Conservation (phyloP, 1,139 yeast species). For the Sugiyamaella neomexicana region DNA sequence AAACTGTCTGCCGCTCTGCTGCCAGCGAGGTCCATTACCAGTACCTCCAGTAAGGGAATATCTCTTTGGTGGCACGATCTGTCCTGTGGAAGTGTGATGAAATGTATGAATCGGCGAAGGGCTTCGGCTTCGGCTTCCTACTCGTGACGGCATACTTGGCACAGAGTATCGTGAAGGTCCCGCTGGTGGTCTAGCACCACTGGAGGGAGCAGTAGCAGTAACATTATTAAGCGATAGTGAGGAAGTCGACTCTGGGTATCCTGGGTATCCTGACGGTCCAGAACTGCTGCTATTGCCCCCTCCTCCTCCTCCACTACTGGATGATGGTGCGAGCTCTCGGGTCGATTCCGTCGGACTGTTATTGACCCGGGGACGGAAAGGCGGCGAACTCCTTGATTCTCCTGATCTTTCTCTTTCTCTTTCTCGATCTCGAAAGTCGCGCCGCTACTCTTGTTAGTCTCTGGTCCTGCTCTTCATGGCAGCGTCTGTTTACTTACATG, state of each 20-base stretch:
- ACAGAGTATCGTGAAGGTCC: constrained; percentile 10
- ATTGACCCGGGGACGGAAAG: background rate
- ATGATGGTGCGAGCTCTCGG: background rate
- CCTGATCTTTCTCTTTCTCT: constrained; percentile 8
- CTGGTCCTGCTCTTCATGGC: background rate
- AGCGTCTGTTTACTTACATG: constrained; percentile 15
- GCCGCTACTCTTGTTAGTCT: constrained; percentile 11
- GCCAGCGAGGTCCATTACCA: constrained; percentile 11
- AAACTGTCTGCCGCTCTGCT: constrained; percentile 5
- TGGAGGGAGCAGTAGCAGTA: background rate
- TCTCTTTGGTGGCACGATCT: background rate
- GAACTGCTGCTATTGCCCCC: background rate
- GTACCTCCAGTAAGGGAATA: constrained; percentile 3
- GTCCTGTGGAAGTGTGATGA: background rate
- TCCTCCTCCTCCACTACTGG: background rate
- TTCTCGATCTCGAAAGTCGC: constrained; percentile 9
- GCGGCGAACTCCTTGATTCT: constrained; percentile 20
- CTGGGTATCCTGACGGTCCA: constrained; percentile 12
- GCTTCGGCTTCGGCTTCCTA: constrained; percentile 4
- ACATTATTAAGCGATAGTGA: constrained; percentile 2
- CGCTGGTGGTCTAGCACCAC: constrained; percentile 3
- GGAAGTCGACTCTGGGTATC: constrained; percentile 14
- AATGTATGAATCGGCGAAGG: constrained; percentile 9
- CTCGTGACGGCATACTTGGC: constrained; percentile 9
- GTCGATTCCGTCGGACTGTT: background rate